Percentiles rank a stretch among this genome's conserved stretches.
Conservation (phyloP, 169 alveolate genomes). For the Eimeria necatrix region DNA sequence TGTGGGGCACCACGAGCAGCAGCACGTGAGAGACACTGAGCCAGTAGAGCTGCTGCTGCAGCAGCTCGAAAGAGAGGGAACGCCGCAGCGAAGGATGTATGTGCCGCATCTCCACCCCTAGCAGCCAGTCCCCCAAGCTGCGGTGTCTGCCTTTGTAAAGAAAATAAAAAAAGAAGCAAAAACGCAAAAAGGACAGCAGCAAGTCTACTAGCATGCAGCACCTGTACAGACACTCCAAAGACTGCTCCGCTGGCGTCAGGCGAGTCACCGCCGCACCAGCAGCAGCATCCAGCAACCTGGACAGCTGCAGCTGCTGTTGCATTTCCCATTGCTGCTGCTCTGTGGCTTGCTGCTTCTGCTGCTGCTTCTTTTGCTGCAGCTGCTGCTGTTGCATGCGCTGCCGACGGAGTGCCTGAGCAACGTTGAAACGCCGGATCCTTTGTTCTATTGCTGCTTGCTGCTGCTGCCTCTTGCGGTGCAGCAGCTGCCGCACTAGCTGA, state of each 20-base stretch:
- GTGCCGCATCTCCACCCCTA: slow-evolving; percentile 52
- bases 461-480: slow-evolving; percentile 53
- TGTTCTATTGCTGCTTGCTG: slow-evolving; percentile 65
- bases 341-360: not conserved
- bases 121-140: slow-evolving; percentile 67
- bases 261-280: slow-evolving; percentile 14
- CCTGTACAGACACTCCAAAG: slow-evolving; percentile 17
- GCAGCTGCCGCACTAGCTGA: slow-evolving; percentile 61
- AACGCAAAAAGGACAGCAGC: not conserved
- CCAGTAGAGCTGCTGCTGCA: slow-evolving; percentile 78
- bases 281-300: not conserved
- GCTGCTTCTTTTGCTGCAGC: not conserved
- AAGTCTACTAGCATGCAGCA: not conserved
- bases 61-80: slow-evolving; percentile 42
- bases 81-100: slow-evolving; percentile 75
- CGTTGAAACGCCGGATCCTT: slow-evolving; percentile 55
- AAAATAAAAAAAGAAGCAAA: slow-evolving; percentile 14
- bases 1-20: slow-evolving; percentile 59
- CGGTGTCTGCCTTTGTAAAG: slow-evolving; percentile 48
- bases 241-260: slow-evolving; percentile 23
- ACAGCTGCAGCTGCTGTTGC: slow-evolving; percentile 30
- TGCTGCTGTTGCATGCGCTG: slow-evolving; percentile 29
- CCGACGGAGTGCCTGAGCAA: slow-evolving; percentile 35
- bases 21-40: slow-evolving; percentile 61
- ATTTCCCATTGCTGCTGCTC: slow-evolving; percentile 2